phyloP scores from a whole-genome alignment of 1,284 basidiomycete genomes.

The Papiliotrema fonsecae region DNA sequence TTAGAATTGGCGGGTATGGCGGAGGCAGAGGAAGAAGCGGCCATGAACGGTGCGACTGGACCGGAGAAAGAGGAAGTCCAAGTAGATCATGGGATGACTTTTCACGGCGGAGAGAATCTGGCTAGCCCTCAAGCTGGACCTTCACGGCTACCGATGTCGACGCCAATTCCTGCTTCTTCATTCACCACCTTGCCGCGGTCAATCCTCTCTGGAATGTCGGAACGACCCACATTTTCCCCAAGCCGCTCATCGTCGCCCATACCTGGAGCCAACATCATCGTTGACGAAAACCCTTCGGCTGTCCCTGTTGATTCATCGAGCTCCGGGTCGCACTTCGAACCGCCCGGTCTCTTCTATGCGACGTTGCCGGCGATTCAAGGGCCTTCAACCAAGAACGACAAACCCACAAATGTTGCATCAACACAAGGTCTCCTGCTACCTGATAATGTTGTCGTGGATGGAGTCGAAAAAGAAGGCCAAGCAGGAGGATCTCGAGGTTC shows the following conservation, averaged over 20 bases:
- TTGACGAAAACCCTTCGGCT: no score
- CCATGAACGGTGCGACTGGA: no score
- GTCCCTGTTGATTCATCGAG: no score
- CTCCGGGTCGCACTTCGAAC: conserved; percentile 31
- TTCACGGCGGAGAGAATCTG: not conserved
- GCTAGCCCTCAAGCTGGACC: not conserved
- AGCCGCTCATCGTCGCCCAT: not conserved
- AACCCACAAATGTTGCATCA: not conserved
- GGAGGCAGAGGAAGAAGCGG: no score
- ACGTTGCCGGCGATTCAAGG: conserved; percentile 1
- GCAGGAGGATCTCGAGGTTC: conserved; percentile 1
- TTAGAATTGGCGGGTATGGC: no score
- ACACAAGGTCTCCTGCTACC: conserved; percentile 23
- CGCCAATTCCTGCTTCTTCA: not conserved
- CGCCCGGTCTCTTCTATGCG: conserved; percentile 24
- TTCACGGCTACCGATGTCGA: not conserved
- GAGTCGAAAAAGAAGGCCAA: not conserved
- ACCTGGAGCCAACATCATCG: conserved; percentile 9
- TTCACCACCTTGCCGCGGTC: not conserved
- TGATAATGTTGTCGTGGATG: conserved; percentile 24
- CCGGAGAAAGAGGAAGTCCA: no score
- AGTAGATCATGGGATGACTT: no score
- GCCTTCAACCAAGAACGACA: not conserved
- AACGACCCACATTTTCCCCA: not conserved
- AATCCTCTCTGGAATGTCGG: not conserved